Evolutionary conservation across 2,329 filamentous ascomycete genomes (phyloP).

Genomic region (Colletotrichum cordylinicola): DNA sequence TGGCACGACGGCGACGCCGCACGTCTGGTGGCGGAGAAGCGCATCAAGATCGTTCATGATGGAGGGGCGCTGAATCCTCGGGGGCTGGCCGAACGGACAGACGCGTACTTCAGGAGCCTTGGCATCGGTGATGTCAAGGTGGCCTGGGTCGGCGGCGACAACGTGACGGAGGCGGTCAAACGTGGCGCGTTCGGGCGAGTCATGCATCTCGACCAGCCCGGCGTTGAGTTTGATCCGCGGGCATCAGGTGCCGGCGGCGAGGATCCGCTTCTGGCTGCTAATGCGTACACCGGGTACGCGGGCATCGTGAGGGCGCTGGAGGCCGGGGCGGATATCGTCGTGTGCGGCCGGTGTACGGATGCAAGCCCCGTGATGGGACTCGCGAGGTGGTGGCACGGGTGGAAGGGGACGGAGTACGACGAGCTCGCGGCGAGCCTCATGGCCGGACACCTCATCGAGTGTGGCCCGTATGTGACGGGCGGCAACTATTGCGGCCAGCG

Average conservation of each 20-base stretch:
- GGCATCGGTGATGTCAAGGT: slow-evolving; percentile 33
- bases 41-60: slow-evolving; percentile 62
- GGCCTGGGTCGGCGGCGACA: slow-evolving; percentile 43
- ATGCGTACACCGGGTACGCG: slow-evolving; percentile 57
- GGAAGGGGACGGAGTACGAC: slow-evolving; percentile 53
- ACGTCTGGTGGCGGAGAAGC: slow-evolving; percentile 45
- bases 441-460: slow-evolving; percentile 61
- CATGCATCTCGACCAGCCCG: slow-evolving; percentile 22
- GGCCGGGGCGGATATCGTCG: slow-evolving; percentile 50
- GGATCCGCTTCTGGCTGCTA: slow-evolving; percentile 36
- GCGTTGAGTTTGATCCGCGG: slow-evolving; percentile 6
- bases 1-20: slow-evolving; percentile 37
- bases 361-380: slow-evolving; percentile 61
- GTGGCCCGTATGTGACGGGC: slow-evolving; percentile 58
- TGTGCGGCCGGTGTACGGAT: slow-evolving; percentile 54
- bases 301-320: slow-evolving; percentile 49
- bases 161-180: slow-evolving; percentile 32
- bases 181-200: slow-evolving; percentile 24
- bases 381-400: slow-evolving; percentile 61
- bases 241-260: not conserved
- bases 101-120: slow-evolving; percentile 31
- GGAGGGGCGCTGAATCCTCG: slow-evolving; percentile 61
- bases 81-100: slow-evolving; percentile 47
- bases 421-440: slow-evolving; percentile 54
- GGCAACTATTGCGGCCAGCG: slow-evolving; percentile 60